These are phyloP conservation scores for Viola odorata DNA, from an alignment of 345 rosid genomes.

Conservation along the genomic window DNA sequence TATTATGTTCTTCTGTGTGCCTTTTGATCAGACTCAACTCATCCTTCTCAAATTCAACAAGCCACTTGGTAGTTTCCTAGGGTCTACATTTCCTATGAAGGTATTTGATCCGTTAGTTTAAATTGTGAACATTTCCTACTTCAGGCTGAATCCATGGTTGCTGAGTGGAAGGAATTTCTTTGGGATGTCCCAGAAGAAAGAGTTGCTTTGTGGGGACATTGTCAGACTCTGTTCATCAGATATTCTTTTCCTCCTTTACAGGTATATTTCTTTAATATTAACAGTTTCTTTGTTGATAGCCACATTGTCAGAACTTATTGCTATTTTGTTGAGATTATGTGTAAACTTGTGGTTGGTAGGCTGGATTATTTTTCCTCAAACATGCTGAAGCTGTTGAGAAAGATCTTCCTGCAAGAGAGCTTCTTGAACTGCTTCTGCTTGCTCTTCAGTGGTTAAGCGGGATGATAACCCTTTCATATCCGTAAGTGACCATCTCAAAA, in stretches of 20 bases:
- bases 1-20: no score
- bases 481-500: slow-evolving; percentile 50
- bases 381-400: slow-evolving; percentile 94
- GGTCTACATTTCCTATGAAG: not conserved
- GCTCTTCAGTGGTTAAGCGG: slow-evolving; percentile 98
- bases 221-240: slow-evolving; percentile 87
- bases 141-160: slow-evolving; percentile 98
- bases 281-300: not conserved
- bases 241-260: slow-evolving; percentile 80
- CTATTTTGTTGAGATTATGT: slow-evolving; percentile 8
- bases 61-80: not conserved
- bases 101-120: not conserved
- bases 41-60: not conserved
- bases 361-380: slow-evolving; percentile 87
- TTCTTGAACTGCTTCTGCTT: slow-evolving; percentile 78
- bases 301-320: slow-evolving; percentile 7
- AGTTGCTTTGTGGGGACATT: slow-evolving; percentile 94
- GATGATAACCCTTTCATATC: slow-evolving; percentile 64
- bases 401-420: slow-evolving; percentile 91
- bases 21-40: no score
- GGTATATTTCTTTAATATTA: slow-evolving; percentile 35
- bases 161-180: slow-evolving; percentile 98
- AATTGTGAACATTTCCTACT: not conserved
- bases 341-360: slow-evolving; percentile 35
- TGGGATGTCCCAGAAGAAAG: slow-evolving; percentile 99